phyloP scores from a whole-genome alignment of 1,284 basidiomycete genomes.

The Acaromyces ingoldii region DNA sequence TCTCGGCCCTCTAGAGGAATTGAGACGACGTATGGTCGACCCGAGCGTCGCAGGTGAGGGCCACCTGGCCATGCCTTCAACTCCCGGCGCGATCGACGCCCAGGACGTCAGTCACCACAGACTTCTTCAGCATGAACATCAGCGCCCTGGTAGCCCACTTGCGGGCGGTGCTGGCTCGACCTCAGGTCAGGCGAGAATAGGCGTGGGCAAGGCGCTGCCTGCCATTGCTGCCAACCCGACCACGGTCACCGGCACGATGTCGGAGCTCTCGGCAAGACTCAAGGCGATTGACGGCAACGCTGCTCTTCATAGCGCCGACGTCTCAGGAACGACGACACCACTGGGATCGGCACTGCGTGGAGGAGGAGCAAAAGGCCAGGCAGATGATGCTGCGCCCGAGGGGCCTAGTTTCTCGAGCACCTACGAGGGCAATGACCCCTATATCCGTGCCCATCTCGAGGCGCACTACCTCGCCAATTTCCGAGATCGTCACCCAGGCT shows the following conservation, averaged over 20 bases:
- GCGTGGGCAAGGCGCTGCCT: constrained; percentile 27
- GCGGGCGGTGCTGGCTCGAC: not conserved
- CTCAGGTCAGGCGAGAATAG: constrained; percentile 22
- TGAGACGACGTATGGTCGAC: constrained; percentile 21
- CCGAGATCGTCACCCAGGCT: constrained; percentile 24
- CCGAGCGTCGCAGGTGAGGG: not conserved
- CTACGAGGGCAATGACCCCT: constrained; percentile 47
- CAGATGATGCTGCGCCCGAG: constrained; percentile 5
- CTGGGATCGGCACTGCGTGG: constrained; percentile 22
- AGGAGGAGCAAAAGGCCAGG: constrained; percentile 11
- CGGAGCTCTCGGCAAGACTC: constrained; percentile 22
- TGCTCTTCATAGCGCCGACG: constrained; percentile 5
- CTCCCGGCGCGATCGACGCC: not conserved
- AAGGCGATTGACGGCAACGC: constrained; percentile 15
- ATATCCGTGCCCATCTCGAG: constrained; percentile 45
- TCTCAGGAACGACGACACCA: constrained; percentile 19
- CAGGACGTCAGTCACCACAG: too few relatives aligned
- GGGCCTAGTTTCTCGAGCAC: constrained; percentile 26
- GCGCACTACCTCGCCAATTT: constrained; percentile 33
- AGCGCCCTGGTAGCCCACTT: not conserved
- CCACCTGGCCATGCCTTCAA: not conserved
- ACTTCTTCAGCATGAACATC: too few relatives aligned
- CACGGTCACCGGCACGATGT: constrained; percentile 32
- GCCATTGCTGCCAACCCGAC: constrained; percentile 25
- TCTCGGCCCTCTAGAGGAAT: constrained; percentile 26